Base-by-base conservation (phyloP, 805 yeast species). In the Saturnispora serradocipensis region DNA sequence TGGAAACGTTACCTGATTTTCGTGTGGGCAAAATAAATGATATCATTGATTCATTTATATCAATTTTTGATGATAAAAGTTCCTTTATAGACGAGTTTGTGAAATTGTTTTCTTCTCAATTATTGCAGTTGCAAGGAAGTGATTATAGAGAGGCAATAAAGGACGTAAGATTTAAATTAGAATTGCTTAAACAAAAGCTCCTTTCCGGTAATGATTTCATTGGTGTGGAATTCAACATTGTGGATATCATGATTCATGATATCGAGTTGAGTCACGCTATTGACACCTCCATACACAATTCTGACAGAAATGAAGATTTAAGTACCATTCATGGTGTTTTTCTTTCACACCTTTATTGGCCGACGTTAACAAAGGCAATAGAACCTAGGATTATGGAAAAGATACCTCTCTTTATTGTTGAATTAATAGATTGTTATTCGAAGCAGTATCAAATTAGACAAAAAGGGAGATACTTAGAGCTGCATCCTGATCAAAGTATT, bases 1-100 rank as follows among this genome's bases (percentile, higher is more conserved):
- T 86, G 15, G 96, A 88, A 67, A 95, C 96, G 0, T 75, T 89
- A n/a, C 87, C 90, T 0, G 95, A 88, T 64, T 88, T 86, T 68
- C 75, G 78, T 44, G 78, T 79, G 54, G 75, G 74, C 10, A 73
- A 75, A 44, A 80, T 76, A 22, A 76, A 78, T 42, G 95, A 87
- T 60, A 76, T 82, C 5, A 80, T 88, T 22, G 88, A 82, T 56
- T 78, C 88, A 0, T 69, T 88, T 32, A 73, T 86, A 2, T 80
- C 90, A 1, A 77, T 88, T 0, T 85, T 81, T 66, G 91, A 86
- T 46, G 75, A 81, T 56, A 83, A 83, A 56, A 82, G 77, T 15
- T 70, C 77, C 1, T 84, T 88, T 56, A 74, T 86, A 44, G 72
- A 75, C 34, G 93, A 85, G 58, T 76, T 88, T 53, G 76, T 81